These are phyloP conservation scores for Haplosporangium gracile DNA, from an alignment of 192 early-diverging fungal species.

Conservation along the genomic window DNA sequence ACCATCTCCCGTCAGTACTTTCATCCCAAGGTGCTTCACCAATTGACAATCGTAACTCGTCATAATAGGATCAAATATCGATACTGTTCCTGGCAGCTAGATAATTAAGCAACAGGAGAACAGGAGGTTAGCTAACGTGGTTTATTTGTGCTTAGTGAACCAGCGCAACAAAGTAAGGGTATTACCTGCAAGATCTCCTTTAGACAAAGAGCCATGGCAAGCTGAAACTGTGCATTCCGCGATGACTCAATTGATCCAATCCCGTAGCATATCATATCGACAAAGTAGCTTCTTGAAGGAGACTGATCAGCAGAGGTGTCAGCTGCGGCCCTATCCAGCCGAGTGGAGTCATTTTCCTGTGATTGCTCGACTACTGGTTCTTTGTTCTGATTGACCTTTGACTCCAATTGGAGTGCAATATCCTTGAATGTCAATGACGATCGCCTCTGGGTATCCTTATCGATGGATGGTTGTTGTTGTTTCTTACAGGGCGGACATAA, in stretches of 20 bases:
- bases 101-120: background rate
- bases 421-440: background rate
- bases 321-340: background rate
- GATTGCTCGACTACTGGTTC: background rate
- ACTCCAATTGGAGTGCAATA: background rate
- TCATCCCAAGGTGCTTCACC: constrained; percentile 21
- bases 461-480: background rate
- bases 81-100: constrained; percentile 28
- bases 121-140: background rate
- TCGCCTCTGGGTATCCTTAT: background rate
- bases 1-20: constrained; percentile 21
- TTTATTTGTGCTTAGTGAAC: background rate
- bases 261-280: constrained; percentile 57
- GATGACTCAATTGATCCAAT: constrained; percentile 58
- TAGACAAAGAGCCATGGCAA: constrained; percentile 47
- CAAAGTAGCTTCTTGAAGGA: background rate
- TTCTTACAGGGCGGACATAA: constrained; percentile 26
- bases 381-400: background rate
- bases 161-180: background rate
- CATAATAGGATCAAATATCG: constrained; percentile 45
- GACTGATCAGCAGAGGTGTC: background rate
- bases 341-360: background rate
- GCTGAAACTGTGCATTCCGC: constrained; percentile 53
- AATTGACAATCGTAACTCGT: constrained; percentile 31
- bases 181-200: constrained; percentile 55